Base-by-base conservation (phyloP, 148 eudicot species). In the Diospyros kaki region DNA sequence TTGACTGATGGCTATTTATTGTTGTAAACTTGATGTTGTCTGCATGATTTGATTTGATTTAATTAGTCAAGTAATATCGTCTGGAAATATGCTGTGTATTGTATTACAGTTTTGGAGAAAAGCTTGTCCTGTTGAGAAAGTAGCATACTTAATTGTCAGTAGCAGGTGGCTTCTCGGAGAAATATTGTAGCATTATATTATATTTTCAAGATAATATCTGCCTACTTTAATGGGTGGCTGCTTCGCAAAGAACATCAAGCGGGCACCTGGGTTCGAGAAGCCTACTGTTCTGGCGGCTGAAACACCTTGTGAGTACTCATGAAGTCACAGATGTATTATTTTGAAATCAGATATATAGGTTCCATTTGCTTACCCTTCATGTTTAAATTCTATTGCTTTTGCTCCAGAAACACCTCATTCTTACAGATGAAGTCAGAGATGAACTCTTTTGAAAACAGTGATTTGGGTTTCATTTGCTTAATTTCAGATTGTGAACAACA, bases 401-500 rank as follows among this genome's bases (percentile, higher is more conserved):
- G 90, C 97, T 28, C 75, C 87, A 2, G 96, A 83, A 87, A 94
- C 98, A 63, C 89, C 91, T 73, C 92, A 97, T 94, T 74, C 81
- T 94, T 81, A 77, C 83, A 64, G 77, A 71, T 71, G 69, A 46
- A 58, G 9, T n/a, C 53, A 5, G 68, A 54, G 44, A 15, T 40
- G 14, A 66, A 18, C 2, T 12, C 17, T 58, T 2, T 72, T 41
- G 43, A 60, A 60, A 18, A 6, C 12, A 55, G 12, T 6, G 2
- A 55, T 55, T 9, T 55, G 1, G 15, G 28, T 28, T 55, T 55
- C 15, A 55, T 55, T 55, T 55, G 59, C 59, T 55, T 55, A 9
- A 55, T 55, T 55, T 2, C 14, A 55, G 59, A 2, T 10, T 55
- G 3, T 55, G 59, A 55, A 55, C 15, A 13, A 55, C 12, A 9